These are phyloP conservation scores for Daldinia bambusicola DNA, from an alignment of 495 filamentous ascomycete species.

Conservation along the genomic window DNA sequence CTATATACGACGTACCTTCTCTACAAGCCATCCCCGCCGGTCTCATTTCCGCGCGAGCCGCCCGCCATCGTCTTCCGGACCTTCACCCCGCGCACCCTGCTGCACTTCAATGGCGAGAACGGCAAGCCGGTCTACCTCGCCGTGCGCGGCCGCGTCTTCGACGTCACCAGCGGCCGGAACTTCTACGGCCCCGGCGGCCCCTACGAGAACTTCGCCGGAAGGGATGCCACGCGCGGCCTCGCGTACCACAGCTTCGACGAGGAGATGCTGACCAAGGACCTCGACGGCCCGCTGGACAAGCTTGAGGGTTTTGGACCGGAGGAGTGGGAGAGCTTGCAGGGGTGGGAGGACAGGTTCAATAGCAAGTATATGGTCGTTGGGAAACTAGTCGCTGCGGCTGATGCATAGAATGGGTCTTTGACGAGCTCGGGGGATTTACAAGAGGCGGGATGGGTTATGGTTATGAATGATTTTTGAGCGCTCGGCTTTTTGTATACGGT, in stretches of 20 bases:
- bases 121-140: conserved; percentile 82
- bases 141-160: conserved; percentile 86
- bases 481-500: neutral
- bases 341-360: conserved; percentile 91
- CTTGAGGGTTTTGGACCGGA: conserved; percentile 78
- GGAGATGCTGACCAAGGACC: conserved; percentile 93
- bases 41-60: conserved; percentile 70
- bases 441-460: conserved; percentile 1
- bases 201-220: conserved; percentile 92
- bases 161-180: conserved; percentile 83
- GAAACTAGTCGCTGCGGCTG: conserved; percentile 71
- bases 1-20: conserved; percentile 75
- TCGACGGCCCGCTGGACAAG: conserved; percentile 85
- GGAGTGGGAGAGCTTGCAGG: conserved; percentile 82
- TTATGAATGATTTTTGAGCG: neutral
- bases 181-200: conserved; percentile 95
- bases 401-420: conserved; percentile 42
- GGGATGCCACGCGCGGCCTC: conserved; percentile 91
- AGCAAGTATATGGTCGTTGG: conserved; percentile 97
- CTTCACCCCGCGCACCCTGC: conserved; percentile 86
- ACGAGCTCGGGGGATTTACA: neutral
- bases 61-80: conserved; percentile 86
- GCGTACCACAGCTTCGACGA: conserved; percentile 95
- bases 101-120: conserved; percentile 86
- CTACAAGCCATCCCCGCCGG: conserved; percentile 67